A percentile compares a stretch with the other conserved stretches of the same genome.
Evolutionary conservation across 306 rosid species (phyloP).

Genomic region (Medicago lupulina): DNA sequence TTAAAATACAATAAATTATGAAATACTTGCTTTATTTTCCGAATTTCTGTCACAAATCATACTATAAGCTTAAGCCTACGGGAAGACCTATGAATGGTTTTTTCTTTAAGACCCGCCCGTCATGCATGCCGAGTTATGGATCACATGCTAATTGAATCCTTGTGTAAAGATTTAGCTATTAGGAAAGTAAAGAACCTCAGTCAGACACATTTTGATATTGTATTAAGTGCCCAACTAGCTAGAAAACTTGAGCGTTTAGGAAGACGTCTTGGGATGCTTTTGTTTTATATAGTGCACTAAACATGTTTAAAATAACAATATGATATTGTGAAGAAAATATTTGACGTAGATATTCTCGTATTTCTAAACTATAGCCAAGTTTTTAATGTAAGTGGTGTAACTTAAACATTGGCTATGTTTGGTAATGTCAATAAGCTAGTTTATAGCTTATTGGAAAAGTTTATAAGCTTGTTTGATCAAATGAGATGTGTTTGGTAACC

Average conservation of each 20-base stretch:
- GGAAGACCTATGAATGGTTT: neutral
- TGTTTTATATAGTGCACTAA: conserved; percentile 24
- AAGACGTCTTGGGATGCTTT: conserved; percentile 23
- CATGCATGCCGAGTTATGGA: conserved; percentile 6
- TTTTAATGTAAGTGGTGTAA: neutral
- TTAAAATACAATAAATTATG: conserved; percentile 7
- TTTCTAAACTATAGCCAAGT: conserved; percentile 6
- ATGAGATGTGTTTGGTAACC: too few relatives aligned
- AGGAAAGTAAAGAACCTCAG: conserved; percentile 13
- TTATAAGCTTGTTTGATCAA: too few relatives aligned
- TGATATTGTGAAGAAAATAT: conserved; percentile 16
- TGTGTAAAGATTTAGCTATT: neutral
- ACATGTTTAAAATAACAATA: conserved; percentile 14
- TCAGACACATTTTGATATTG: conserved; percentile 15
- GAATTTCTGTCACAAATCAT: neutral
- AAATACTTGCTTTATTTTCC: neutral
- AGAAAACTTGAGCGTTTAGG: conserved; percentile 5
- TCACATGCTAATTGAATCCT: neutral
- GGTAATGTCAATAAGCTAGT: too few relatives aligned
- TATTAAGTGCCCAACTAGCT: conserved; percentile 12
- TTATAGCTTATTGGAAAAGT: too few relatives aligned
- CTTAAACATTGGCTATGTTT: neutral
- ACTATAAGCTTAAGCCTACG: neutral
- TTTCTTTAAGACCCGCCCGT: neutral
- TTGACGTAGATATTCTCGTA: neutral